Base-by-base conservation (phyloP, 83 land plant genomes). In the Picea abies region DNA sequence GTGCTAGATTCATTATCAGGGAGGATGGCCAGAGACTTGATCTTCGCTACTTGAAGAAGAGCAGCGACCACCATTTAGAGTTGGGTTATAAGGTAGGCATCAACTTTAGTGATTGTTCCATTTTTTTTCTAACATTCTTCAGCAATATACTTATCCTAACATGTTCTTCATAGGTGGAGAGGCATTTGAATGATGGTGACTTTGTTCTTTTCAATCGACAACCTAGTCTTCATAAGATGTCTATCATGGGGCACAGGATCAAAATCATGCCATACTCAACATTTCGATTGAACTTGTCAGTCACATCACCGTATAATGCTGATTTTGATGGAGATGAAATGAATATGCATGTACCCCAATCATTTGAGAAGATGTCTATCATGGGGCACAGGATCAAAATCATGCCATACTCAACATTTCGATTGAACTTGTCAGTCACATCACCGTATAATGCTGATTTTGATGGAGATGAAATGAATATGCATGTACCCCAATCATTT, bases 391-490 rank as follows among this genome's bases (percentile, higher is more conserved):
- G 94, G 58, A 98, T 98, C 82, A 94, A 93, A 84, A 98, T 98
- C 22, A 96, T 96, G 99, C 99, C 99, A 5, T 98, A 96, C 72
- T 98, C 99, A 60, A 98, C 99, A 10, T 98, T 98, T 82, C 94
- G 99, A 20, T 80, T 98, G 72, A 98, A 98, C 84, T 83, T 98
- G 80, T 96, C 99, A 29, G 99, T 98, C 16, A 98, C 99, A 10
- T 91, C 96, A 11, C 99, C 99, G 5, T 96, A 98, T 82, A 98
- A 98, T 98, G 99, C 99, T 83, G 99, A 98, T 90, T 98, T 98
- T 90, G 99, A 98, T 91, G 99, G 99, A 25, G 99, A 96, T 91
- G 99, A 98, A 84, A 98, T 98, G 99, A 98, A 98, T 82, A 98
- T 98, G 99, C 99, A 98, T 87, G 99, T 96, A 65, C 99, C 99